Base-by-base conservation (phyloP, 164 flowering plant species). In the Magnolia sinica region DNA sequence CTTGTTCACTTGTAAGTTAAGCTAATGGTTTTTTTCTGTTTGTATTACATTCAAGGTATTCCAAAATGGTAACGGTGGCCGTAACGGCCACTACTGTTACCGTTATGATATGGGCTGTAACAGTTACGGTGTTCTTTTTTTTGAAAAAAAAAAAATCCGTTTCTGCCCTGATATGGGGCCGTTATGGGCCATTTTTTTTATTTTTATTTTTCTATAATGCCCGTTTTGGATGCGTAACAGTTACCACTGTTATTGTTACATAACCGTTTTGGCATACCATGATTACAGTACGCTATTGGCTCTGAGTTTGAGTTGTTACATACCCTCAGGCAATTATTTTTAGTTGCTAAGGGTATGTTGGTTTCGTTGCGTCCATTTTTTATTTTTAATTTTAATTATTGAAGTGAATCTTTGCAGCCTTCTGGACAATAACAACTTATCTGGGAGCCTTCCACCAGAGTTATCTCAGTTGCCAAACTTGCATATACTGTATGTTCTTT, bases 401-500 rank as follows among this genome's bases (percentile, higher is more conserved):
- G 23, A 73, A 64, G 31, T 79, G 18, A 63, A 23, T 75, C 2
- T 81, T 27, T 88, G 86, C 94, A 96, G 99, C 77, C 87, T 96
- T 75, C 90, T 96, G 79, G 99, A 96, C 83, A 96, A 91, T 70
- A 96, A 94, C 87, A 92, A 96, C 81, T 86, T 96, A 80, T 83
- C 99, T 18, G 99, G 98, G 61, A 70, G 55, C 79, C 92, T 96
- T 78, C 98, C 99, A n/a, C 87, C 92, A 55, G 92, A 91, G 85
- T 79, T 91, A 16, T 87, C 91, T 49, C 29, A 85, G 64, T 24
- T 92, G 84, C 96, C 97, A 69, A 82, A 50, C 11, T 84, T 96
- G 78, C 82, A 70, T 37, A 94, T 96, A 79, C 87, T 94, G 98
- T 96, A 91, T 9, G 94, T 1, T 77, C 76, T 82, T 70, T 83